phyloP scores from a whole-genome alignment of 2,329 filamentous ascomycete genomes.

The Fusarium bactridioides region DNA sequence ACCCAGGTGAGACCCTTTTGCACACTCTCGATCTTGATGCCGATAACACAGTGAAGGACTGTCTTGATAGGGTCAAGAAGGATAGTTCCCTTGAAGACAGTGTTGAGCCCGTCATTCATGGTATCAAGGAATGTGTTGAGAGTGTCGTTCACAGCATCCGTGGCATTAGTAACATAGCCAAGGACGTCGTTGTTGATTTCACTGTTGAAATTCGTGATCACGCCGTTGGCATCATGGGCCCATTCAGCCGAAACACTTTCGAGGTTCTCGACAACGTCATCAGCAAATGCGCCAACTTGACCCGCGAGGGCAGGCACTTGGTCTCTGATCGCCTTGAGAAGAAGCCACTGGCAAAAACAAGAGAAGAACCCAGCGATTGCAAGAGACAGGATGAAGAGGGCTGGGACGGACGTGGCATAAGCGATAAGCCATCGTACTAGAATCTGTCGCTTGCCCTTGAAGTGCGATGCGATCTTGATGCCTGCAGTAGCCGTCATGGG shows the following conservation, averaged over 20 bases:
- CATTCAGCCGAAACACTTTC: conserved; percentile 78
- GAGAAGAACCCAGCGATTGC: conserved; percentile 83
- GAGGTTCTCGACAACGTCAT: conserved; percentile 76
- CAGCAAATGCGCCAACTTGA: conserved; percentile 81
- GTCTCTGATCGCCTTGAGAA: conserved; percentile 77
- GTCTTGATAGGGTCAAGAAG: conserved; percentile 80
- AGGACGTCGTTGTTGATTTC: conserved; percentile 87
- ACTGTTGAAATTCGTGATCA: conserved; percentile 73
- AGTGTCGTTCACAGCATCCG: conserved; percentile 82
- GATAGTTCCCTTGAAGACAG: conserved; percentile 82
- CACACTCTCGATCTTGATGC: conserved; percentile 83
- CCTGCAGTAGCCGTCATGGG: conserved; percentile 78
- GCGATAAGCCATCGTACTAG: conserved; percentile 84
- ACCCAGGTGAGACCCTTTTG: conserved; percentile 95
- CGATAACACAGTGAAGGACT: conserved; percentile 86
- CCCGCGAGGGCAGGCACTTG: conserved; percentile 78
- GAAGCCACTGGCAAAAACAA: conserved; percentile 81
- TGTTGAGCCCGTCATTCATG: conserved; percentile 77
- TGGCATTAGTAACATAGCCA: conserved; percentile 86
- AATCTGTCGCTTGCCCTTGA: conserved; percentile 72
- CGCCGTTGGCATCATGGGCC: conserved; percentile 78
- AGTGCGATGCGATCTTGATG: conserved; percentile 71
- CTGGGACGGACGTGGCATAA: conserved; percentile 85
- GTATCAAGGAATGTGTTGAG: conserved; percentile 82
- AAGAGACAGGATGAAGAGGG: conserved; percentile 85